Evolutionary conservation across 495 filamentous ascomycete genomes (phyloP), one percentile per base, ranked within the genome.

Genomic region (Lophium mytilinum): DNA sequence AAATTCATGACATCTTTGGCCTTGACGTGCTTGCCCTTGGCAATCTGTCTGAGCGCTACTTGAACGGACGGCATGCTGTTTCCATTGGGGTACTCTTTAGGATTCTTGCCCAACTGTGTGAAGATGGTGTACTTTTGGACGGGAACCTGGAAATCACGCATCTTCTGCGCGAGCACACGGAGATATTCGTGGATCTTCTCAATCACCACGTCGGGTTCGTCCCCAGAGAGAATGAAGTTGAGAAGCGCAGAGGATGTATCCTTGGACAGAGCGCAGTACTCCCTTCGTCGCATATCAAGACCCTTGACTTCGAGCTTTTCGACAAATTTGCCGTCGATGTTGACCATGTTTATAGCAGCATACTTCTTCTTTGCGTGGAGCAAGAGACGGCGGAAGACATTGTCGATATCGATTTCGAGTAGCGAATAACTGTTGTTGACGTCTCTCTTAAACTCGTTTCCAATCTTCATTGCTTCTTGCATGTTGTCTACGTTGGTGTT

Each of bases 351-450:
- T 72, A 97, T 87, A 40, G 93, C 93, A 12, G 93, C 93, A 69
- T 98, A 98, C 78, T 98, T 98, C 79, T 98, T 98, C 78, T 98
- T 98, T 39, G 94, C 92, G 70, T 96, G 93, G 37, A 98, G 76
- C 34, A 98, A 75, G 46, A 98, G 83, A 47, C 93, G 83, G 56
- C 92, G 84, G 80, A 98, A 98, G 58, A 96, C 80, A 61, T 97
- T 97, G 69, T 98, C 93, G 52, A 98, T 96, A 65, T 98, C 93
- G 61, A 98, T 98, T 66, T 98, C 93, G 14, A 98, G 75, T 11
- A 93, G 79, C 62, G 78, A 85, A 71, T 97, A 97, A 41, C 83
- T 83, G 52, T 95, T 88, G 65, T 98, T 98, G 71, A 98, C 86
- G 12, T 79, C 75, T 58, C 76, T 78, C 72, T 87, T 88, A 71